These are phyloP conservation scores for Chrysoporthe puriensis DNA, from an alignment of 2,329 filamentous ascomycete species.

Conservation along the genomic window DNA sequence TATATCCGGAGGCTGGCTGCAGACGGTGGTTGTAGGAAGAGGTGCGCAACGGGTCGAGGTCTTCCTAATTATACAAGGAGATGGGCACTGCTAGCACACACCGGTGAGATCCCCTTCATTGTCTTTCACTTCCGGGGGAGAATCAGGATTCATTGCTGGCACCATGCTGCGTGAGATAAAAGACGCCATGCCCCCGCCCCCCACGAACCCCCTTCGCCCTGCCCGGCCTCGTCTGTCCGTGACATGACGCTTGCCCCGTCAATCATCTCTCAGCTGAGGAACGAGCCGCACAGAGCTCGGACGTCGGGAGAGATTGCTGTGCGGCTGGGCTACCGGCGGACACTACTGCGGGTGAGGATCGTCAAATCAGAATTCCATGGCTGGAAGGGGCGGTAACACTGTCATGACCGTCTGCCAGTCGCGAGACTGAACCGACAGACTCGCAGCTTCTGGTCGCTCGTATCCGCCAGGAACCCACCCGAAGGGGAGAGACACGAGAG, in stretches of 20 bases:
- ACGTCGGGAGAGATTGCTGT: neutral
- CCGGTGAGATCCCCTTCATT: no score
- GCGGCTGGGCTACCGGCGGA: neutral
- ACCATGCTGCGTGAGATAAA: no score
- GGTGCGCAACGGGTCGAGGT: neutral
- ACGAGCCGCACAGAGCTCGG: neutral
- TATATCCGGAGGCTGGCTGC: slow-evolving; percentile 6
- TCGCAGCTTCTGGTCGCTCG: neutral
- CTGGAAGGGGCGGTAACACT: no score
- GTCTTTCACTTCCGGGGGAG: neutral
- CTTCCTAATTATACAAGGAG: neutral
- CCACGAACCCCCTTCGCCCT: neutral
- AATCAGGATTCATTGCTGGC: neutral
- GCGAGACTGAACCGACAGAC: neutral
- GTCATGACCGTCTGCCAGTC: neutral
- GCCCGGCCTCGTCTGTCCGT: neutral
- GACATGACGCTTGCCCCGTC: neutral
- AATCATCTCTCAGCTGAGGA: neutral
- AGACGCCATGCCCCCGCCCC: neutral
- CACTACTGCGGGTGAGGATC: neutral
- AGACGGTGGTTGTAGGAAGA: neutral
- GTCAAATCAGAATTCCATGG: neutral
- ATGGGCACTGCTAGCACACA: neutral
- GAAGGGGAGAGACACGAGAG: neutral
- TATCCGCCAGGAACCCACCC: no score